Conservation (phyloP, 768 basidiomycete species). For the Macrolepiota albuminosa region DNA sequence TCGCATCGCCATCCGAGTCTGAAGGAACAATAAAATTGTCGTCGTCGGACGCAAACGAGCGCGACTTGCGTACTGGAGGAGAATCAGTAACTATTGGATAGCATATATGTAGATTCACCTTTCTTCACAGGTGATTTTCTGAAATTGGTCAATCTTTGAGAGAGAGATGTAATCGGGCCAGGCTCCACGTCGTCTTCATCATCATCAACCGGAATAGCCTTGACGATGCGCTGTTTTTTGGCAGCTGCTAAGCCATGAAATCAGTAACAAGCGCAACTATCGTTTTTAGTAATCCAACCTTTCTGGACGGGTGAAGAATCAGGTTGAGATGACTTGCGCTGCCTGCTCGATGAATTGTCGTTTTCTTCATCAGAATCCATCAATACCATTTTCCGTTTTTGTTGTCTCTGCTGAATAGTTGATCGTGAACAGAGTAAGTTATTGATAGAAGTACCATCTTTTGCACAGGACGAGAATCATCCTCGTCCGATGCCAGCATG, state of each 20-base stretch:
- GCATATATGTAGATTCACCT: constrained; percentile 26
- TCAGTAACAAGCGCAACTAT: neutral
- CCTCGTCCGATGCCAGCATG: constrained; percentile 54
- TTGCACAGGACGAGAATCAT: constrained; percentile 25
- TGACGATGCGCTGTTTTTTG: constrained; percentile 61
- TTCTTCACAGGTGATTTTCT: constrained; percentile 58
- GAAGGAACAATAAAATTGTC: constrained; percentile 73
- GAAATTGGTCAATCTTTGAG: constrained; percentile 57
- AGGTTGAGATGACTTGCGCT: constrained; percentile 22
- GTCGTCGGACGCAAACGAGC: constrained; percentile 42
- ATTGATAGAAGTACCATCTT: constrained; percentile 8
- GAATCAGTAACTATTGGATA: neutral
- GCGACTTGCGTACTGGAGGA: constrained; percentile 34
- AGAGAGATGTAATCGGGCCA: constrained; percentile 41
- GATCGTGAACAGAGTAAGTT: neutral
- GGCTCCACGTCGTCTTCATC: constrained; percentile 44
- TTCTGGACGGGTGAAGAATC: constrained; percentile 37
- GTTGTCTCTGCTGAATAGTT: constrained; percentile 25
- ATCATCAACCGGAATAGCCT: constrained; percentile 44
- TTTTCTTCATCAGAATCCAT: constrained; percentile 65
- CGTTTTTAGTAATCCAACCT: constrained; percentile 16
- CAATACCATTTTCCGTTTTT: constrained; percentile 65
- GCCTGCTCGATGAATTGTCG: constrained; percentile 16
- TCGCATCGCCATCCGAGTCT: constrained; percentile 54
- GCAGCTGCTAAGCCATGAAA: constrained; percentile 26